These are phyloP conservation scores for Penicillium sp. DNA, from an alignment of 2,329 filamentous ascomycete species.

Conservation along the genomic window DNA sequence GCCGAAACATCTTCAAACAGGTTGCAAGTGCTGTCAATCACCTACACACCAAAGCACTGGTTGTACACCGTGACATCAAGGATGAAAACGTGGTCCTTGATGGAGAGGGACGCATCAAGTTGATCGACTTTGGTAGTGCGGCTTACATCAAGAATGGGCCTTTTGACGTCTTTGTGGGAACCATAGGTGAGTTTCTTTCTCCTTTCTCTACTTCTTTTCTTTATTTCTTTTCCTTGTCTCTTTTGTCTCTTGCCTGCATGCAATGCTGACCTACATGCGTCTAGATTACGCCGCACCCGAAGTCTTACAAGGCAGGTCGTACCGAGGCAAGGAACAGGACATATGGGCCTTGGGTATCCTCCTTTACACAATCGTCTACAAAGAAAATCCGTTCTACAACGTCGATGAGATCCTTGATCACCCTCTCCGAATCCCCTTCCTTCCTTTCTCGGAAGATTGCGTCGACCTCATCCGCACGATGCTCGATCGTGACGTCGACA, in stretches of 20 bases:
- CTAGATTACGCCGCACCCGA: constrained; percentile 97
- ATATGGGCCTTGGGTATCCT: constrained; percentile 97
- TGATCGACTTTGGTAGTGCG: constrained; percentile 97
- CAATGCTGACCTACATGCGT: neutral
- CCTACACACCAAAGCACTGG: constrained; percentile 82
- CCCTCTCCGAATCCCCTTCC: constrained; percentile 80
- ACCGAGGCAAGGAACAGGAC: constrained; percentile 94
- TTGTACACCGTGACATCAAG: constrained; percentile 98
- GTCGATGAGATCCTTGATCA: constrained; percentile 99
- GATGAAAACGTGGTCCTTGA: constrained; percentile 97
- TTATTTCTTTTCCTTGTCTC: constrained; percentile 18
- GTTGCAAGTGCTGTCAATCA: constrained; percentile 88
- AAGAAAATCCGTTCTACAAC: constrained; percentile 98
- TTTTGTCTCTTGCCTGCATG: neutral
- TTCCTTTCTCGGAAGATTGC: constrained; percentile 70
- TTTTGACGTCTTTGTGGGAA: constrained; percentile 98
- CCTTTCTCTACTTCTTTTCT: too few relatives aligned
- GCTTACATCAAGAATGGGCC: constrained; percentile 98
- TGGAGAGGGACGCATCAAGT: constrained; percentile 89
- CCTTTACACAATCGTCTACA: constrained; percentile 98
- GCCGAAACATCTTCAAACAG: constrained; percentile 91
- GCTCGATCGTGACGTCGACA: constrained; percentile 84
- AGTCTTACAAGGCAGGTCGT: constrained; percentile 86
- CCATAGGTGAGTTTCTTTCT: constrained; percentile 69
- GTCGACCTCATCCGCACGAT: constrained; percentile 89